Evolutionary conservation across 768 basidiomycete species (phyloP), one percentile per base, ranked within the genome.

Genomic region (Mrakia frigida): DNA sequence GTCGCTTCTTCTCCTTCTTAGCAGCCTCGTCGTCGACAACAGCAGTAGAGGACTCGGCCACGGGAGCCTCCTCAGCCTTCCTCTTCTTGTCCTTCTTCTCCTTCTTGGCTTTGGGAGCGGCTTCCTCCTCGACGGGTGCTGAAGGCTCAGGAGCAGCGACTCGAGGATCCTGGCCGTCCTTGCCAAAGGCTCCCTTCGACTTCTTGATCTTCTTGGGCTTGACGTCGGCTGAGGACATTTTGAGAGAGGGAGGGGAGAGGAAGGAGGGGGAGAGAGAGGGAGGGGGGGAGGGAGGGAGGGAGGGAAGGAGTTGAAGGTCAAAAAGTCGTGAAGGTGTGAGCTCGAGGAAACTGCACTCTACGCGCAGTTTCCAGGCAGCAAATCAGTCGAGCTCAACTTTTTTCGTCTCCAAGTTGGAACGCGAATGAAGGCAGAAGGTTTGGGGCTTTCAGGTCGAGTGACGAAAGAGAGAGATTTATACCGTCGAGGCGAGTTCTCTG

Each of bases 61-160:
- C 77, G 41, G 79, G 77, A 23, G 70, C 25, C 10, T 31, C 61
- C 70, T 79, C 76, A 28, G 46, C 79, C 80, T 79, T 80, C 41
- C 76, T 52, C 77, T 80, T 80, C 78, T 81, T 81, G 74, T 81
- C 81, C 75, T 81, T 80, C 73, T 79, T 79, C 65, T 78, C 74
- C 70, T 79, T 79, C 78, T 80, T 79, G 43, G 78, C 75, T 21
- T 77, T 39, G 31, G 74, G 39, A 35, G 79, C 61, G 31, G 39
- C 65, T 16, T 67, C 79, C 25, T 50, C 74, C n/a, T 72, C 61
- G 25, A 56, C 69, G 43, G 70, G 50, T 18, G 69, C 60, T 0
- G 72, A 56, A 43, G 70, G n/a, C 14, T 65, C 46, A 28, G 70
- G 7, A 33, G 76, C 52, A 53, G 61, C 75, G 35, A 59, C 50